Evolutionary conservation across 2,329 filamentous ascomycete species (phyloP), one percentile per base, ranked within the genome.

Genomic region (Penicillium sclerotiorum): DNA sequence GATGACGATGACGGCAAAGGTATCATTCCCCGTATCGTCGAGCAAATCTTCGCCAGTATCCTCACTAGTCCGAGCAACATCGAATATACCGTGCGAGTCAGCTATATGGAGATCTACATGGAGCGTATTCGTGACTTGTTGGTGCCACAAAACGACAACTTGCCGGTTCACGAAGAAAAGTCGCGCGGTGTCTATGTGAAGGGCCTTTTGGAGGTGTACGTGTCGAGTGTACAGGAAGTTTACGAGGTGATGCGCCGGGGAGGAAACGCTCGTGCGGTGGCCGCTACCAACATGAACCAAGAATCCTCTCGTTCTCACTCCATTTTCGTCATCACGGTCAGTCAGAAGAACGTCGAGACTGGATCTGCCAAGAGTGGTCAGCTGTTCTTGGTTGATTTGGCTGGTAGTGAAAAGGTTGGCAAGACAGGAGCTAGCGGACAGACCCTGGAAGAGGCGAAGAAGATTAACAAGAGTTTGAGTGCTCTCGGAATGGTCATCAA

Each of bases 101-200:
- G 91, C 73, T 97, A 97, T 75, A 96, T 99, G 92, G 94, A 99
- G 75, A 97, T 99, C 58, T 99, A 99, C 79, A 99, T 97, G 94
- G 94, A 99, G 77, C 86, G 89, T 62, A 97, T 99, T 71, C 85
- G 93, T 65, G 94, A 99, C 84, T 76, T 99, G 65, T 78, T 99
- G 57, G 86, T 88, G 20, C 94, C 94, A 9, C 88, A 92, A 53
- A 96, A 97, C 73, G 93, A 96, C 76, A 97, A 97, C 68, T 78
- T 99, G 45, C 92, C 93, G 0, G 87, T 97, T n/a, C 94, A 97
- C 75, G 94, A 99, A 67, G 94, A 97, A 74, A 96, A 96, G 81
- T 94, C 88, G 68, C 83, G 90, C 53, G 94, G 94, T 47, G 93
- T 97, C 1, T 97, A 97, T 66, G 94, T 97, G 65, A 97, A 97